Conservation (phyloP, 73 alveolate species). For the Effrenium voratum region DNA sequence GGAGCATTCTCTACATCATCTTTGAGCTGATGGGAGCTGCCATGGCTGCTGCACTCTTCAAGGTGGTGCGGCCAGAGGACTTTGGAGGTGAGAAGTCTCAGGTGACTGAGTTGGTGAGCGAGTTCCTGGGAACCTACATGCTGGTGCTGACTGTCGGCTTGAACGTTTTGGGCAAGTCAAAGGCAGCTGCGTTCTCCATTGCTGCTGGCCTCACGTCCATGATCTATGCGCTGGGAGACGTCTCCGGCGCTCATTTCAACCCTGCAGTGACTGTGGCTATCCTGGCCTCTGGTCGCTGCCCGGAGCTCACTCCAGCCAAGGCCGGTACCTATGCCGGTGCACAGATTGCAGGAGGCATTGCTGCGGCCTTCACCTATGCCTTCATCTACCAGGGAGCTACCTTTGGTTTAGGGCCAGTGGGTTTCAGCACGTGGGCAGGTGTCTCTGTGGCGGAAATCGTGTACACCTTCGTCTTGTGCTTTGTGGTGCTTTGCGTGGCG, state of each 20-base stretch:
- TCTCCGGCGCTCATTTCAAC: conserved; percentile 69
- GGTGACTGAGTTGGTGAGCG: conserved; percentile 55
- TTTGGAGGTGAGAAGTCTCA: conserved; percentile 52
- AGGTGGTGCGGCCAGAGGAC: conserved; percentile 69
- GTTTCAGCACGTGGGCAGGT: conserved; percentile 16
- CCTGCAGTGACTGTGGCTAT: conserved; percentile 77
- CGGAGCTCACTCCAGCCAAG: conserved; percentile 66
- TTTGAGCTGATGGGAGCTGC: conserved; percentile 84
- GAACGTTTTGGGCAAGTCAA: conserved; percentile 54
- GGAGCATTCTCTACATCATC: conserved; percentile 49
- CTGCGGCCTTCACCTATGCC: conserved; percentile 50
- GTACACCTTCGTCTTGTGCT: conserved; percentile 62
- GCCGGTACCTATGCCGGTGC: conserved; percentile 48
- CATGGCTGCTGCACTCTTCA: conserved; percentile 70
- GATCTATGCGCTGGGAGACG: conserved; percentile 75
- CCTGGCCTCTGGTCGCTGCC: conserved; percentile 64
- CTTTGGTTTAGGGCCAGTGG: conserved; percentile 33
- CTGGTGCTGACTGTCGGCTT: conserved; percentile 71
- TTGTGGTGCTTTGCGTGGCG: conserved; percentile 65
- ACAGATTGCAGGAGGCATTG: conserved; percentile 70
- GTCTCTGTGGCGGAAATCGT: conserved; percentile 47
- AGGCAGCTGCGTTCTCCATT: conserved; percentile 86
- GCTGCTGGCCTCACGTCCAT: conserved; percentile 88
- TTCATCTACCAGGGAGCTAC: conserved; percentile 29
- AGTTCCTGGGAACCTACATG: conserved; percentile 90